Evolutionary conservation across 2,329 filamentous ascomycete species (phyloP).

Genomic region (Daldinia eschscholtzii): DNA sequence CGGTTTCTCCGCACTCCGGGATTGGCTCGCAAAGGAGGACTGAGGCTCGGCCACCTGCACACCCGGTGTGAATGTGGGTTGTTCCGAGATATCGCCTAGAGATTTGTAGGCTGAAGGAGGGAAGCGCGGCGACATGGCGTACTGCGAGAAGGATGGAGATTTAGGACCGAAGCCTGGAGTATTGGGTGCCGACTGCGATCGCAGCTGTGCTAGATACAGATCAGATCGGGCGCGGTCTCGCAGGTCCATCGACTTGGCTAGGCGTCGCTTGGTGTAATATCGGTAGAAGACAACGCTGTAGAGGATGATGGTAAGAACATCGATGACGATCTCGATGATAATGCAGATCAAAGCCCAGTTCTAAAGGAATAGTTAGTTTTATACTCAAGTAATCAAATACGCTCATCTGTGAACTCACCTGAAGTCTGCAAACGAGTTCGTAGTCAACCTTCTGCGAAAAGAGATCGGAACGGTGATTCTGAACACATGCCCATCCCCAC

Average conservation of each 20-base stretch:
- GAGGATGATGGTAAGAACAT: slow-evolving; percentile 89
- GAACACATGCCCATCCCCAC: slow-evolving; percentile 98
- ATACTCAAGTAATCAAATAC: not conserved
- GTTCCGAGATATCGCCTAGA: slow-evolving; percentile 59
- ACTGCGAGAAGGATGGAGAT: slow-evolving; percentile 67
- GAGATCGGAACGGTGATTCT: slow-evolving; percentile 83
- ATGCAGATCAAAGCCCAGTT: slow-evolving; percentile 97
- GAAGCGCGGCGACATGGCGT: slow-evolving; percentile 72
- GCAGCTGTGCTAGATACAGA: slow-evolving; percentile 89
- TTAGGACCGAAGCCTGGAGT: slow-evolving; percentile 88
- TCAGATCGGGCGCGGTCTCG: slow-evolving; percentile 95
- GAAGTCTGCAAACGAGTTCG: slow-evolving; percentile 88
- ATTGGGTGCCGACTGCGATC: slow-evolving; percentile 90
- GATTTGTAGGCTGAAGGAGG: slow-evolving; percentile 69
- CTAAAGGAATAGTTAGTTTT: slow-evolving; percentile 61
- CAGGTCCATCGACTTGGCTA: slow-evolving; percentile 96
- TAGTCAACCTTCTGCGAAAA: slow-evolving; percentile 89
- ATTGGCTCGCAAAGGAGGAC: slow-evolving; percentile 67
- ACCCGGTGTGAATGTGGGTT: slow-evolving; percentile 65
- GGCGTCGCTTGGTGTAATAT: slow-evolving; percentile 94
- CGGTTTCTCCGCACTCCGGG: slow-evolving; percentile 60
- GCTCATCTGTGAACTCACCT: slow-evolving; percentile 63
- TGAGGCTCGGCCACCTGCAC: slow-evolving; percentile 68
- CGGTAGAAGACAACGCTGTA: slow-evolving; percentile 97
- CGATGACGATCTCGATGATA: slow-evolving; percentile 95